Percentiles rank a stretch among this genome's conserved stretches.
Conservation (phyloP, 257 asterid genomes). For the Penstemon davidsonii region DNA sequence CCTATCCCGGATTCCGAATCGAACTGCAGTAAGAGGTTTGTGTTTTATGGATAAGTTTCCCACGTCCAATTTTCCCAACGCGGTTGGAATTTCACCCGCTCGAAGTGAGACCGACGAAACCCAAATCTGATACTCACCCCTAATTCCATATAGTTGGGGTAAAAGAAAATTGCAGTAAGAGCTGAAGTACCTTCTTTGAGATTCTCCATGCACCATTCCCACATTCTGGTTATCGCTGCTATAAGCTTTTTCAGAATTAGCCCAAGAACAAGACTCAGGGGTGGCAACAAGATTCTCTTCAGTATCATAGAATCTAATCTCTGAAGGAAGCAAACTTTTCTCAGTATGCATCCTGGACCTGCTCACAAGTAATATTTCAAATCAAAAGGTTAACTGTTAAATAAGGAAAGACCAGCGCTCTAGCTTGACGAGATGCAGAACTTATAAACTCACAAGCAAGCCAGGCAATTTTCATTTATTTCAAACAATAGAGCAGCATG, state of each 20-base stretch:
- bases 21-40: too few species aligned
- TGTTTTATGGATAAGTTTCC: too few species aligned
- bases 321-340: slow-evolving; percentile 38
- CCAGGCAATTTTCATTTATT: neutral
- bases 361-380: slow-evolving; percentile 28
- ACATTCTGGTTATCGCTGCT: slow-evolving; percentile 54
- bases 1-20: too few species aligned
- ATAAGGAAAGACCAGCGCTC: slow-evolving; percentile 5
- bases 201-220: slow-evolving; percentile 46
- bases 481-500: slow-evolving; percentile 16
- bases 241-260: slow-evolving; percentile 57
- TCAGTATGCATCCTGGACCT: slow-evolving; percentile 52
- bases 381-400: neutral
- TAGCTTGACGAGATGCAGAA: slow-evolving; percentile 15
- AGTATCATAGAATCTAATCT: slow-evolving; percentile 35
- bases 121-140: too few species aligned
- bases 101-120: too few species aligned
- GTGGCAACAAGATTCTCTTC: slow-evolving; percentile 61
- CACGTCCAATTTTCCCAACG: too few species aligned
- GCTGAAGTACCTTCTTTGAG: slow-evolving; percentile 50
- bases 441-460: slow-evolving; percentile 4
- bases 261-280: slow-evolving; percentile 72
- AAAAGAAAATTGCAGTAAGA: slow-evolving; percentile 16
- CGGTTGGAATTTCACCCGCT: too few species aligned
- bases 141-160: slow-evolving; percentile 4